phyloP scores from a whole-genome alignment of 345 rosid species.

The Microcos paniculata region DNA sequence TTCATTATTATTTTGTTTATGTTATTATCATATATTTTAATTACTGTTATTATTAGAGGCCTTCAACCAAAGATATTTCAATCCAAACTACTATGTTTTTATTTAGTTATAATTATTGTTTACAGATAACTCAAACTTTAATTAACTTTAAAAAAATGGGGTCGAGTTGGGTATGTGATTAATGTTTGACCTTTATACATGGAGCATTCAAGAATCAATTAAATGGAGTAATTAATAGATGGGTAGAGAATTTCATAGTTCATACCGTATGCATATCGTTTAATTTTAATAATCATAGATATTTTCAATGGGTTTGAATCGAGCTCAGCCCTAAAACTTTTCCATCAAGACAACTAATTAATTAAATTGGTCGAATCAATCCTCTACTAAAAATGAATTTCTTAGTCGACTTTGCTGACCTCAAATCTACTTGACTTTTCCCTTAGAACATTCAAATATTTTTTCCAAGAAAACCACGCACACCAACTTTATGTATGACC shows the following conservation, averaged over 20 bases:
- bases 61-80: too few species aligned
- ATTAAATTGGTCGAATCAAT: neutral
- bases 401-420: slow-evolving; percentile 9
- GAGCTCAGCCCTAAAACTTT: neutral
- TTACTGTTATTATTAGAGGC: too few species aligned
- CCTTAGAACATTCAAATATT: neutral
- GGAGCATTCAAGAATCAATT: too few species aligned
- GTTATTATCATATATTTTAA: too few species aligned
- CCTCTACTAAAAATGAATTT: neutral
- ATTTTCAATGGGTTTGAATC: neutral
- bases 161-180: too few species aligned
- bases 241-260: neutral
- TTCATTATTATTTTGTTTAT: too few species aligned
- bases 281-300: neutral
- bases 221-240: too few species aligned
- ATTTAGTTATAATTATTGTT: too few species aligned
- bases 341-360: neutral
- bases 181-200: too few species aligned
- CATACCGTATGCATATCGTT: neutral
- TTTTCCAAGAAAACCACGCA: neutral
- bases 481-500: neutral
- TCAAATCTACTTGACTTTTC: neutral
- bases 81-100: too few species aligned
- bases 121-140: too few species aligned
- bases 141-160: too few species aligned